A percentile compares a stretch with the other conserved stretches of the same genome.
Evolutionary conservation across 345 rosid genomes (phyloP).

Genomic region (Luvunga scandens): DNA sequence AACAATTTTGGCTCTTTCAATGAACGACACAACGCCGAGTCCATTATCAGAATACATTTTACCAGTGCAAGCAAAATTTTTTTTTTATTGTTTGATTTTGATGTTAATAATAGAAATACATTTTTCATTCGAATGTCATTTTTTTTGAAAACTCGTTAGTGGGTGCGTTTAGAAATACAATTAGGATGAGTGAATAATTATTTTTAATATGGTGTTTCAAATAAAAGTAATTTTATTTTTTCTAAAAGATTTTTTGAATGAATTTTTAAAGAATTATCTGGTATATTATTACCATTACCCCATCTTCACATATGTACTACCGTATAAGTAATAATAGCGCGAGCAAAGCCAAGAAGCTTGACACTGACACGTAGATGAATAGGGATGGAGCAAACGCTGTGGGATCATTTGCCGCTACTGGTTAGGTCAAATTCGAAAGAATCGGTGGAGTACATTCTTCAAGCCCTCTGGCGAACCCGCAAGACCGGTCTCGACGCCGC

Average conservation of each 20-base stretch:
- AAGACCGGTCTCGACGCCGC: conserved; percentile 53
- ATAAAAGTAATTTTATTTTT: too few relatives aligned
- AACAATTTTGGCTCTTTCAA: background rate
- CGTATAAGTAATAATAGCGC: too few relatives aligned
- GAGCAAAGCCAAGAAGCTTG: background rate
- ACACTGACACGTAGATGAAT: background rate
- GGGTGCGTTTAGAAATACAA: background rate
- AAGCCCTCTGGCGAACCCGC: conserved; percentile 64
- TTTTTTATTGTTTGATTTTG: too few relatives aligned
- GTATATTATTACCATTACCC: too few relatives aligned
- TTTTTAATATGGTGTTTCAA: too few relatives aligned
- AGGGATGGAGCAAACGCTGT: conserved; percentile 43
- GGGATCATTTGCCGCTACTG: conserved; percentile 56
- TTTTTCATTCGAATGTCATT: too few relatives aligned
- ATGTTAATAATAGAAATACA: too few relatives aligned
- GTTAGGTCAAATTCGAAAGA: conserved; percentile 58
- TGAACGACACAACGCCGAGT: background rate
- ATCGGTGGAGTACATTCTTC: conserved; percentile 56
- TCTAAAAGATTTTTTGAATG: too few relatives aligned
- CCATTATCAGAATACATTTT: too few relatives aligned
- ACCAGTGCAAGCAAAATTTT: background rate
- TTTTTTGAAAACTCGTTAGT: too few relatives aligned
- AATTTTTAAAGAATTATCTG: too few relatives aligned
- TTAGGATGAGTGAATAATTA: background rate
- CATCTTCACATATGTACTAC: too few relatives aligned